Evolutionary conservation across 2,329 filamentous ascomycete species (phyloP).

Genomic region (Xenoacremonium recifei): DNA sequence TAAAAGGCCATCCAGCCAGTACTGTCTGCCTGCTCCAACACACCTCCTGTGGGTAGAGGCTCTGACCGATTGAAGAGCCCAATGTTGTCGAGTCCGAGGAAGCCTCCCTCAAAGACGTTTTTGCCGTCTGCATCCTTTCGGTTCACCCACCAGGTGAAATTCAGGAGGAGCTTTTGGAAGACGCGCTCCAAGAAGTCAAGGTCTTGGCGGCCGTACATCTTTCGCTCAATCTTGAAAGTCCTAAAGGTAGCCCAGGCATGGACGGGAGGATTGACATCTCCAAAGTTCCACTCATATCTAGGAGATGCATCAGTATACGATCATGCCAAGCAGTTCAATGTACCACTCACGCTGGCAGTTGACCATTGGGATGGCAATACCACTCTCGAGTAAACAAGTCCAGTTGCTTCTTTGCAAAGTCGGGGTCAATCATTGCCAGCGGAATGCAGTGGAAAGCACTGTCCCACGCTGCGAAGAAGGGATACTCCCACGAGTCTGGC

Average conservation of each 20-base stretch:
- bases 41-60: slow-evolving; percentile 87
- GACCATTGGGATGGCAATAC: slow-evolving; percentile 98
- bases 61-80: slow-evolving; percentile 97
- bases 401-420: slow-evolving; percentile 97
- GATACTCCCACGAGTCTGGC: slow-evolving; percentile 98
- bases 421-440: slow-evolving; percentile 93
- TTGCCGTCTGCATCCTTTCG: slow-evolving; percentile 93
- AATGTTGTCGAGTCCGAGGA: slow-evolving; percentile 94
- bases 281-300: slow-evolving; percentile 91
- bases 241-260: slow-evolving; percentile 96
- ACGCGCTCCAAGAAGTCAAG: slow-evolving; percentile 94
- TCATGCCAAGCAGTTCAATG: too few species aligned
- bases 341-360: slow-evolving; percentile 77
- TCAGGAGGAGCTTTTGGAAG: slow-evolving; percentile 92
- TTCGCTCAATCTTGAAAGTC: slow-evolving; percentile 97
- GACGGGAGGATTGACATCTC: slow-evolving; percentile 93
- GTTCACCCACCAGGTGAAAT: slow-evolving; percentile 99
- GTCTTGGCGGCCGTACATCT: slow-evolving; percentile 93
- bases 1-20: slow-evolving; percentile 99
- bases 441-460: slow-evolving; percentile 96
- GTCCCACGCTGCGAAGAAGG: slow-evolving; percentile 97
- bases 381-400: slow-evolving; percentile 95
- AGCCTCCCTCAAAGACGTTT: slow-evolving; percentile 96
- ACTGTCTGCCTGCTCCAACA: slow-evolving; percentile 93
- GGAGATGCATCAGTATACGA: slow-evolving; percentile 12